These are phyloP conservation scores for Jacaranda mimosifolia DNA, from an alignment of 257 asterid genomes.

Conservation along the genomic window DNA sequence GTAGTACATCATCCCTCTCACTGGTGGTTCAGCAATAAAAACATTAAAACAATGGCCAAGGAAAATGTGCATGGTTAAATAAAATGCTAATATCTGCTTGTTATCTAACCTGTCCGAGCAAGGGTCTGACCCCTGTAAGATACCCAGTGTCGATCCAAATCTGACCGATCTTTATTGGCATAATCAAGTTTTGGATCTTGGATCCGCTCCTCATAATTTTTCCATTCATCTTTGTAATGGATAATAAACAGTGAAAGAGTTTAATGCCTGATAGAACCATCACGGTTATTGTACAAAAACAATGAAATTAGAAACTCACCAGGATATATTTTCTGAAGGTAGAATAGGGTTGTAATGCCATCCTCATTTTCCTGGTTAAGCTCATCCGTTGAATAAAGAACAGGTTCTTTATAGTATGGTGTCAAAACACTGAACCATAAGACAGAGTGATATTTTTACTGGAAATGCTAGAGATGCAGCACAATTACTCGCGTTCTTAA, in stretches of 20 bases:
- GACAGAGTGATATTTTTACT: slow-evolving; percentile 32
- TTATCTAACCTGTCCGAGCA: slow-evolving; percentile 85
- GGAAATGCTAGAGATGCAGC: background rate
- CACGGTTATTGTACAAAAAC: slow-evolving; percentile 25
- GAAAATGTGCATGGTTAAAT: slow-evolving; percentile 10
- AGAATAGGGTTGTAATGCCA: slow-evolving; percentile 87
- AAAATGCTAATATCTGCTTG: slow-evolving; percentile 20
- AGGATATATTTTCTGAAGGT: slow-evolving; percentile 94
- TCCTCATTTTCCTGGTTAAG: slow-evolving; percentile 93
- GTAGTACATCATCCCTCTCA: slow-evolving; percentile 99
- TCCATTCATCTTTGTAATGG: slow-evolving; percentile 79
- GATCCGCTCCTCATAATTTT: slow-evolving; percentile 77
- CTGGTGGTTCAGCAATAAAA: slow-evolving; percentile 52
- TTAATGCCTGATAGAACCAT: slow-evolving; percentile 36
- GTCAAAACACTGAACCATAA: slow-evolving; percentile 79
- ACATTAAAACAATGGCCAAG: slow-evolving; percentile 1
- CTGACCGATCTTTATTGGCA: slow-evolving; percentile 57
- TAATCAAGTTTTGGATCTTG: slow-evolving; percentile 58
- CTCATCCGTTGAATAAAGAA: slow-evolving; percentile 89
- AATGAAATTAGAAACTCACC: slow-evolving; percentile 58
- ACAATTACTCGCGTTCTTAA: slow-evolving; percentile 11
- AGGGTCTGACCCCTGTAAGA: slow-evolving; percentile 98
- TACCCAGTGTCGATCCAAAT: slow-evolving; percentile 88
- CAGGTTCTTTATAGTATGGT: slow-evolving; percentile 91
- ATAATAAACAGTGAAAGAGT: slow-evolving; percentile 20